These are phyloP conservation scores for Lasiodiplodia sp. DNA, from an alignment of 2,329 filamentous ascomycete genomes.

Conservation along the genomic window DNA sequence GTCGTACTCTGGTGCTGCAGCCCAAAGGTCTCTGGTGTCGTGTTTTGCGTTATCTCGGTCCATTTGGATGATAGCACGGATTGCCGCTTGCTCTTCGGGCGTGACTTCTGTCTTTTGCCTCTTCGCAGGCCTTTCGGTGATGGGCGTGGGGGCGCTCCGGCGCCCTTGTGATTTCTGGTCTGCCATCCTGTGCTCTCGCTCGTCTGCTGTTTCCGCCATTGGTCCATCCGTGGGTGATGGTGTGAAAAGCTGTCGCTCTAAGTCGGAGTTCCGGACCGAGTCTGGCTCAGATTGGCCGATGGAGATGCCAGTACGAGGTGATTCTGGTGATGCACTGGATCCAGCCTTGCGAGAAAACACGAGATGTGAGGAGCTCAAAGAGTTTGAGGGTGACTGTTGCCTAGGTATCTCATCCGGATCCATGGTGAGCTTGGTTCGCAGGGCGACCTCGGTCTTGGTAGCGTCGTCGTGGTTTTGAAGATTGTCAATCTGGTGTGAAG, in stretches of 20 bases:
- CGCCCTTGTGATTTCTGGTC: too few relatives aligned
- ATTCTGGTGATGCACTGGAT: not conserved
- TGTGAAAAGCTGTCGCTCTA: not conserved
- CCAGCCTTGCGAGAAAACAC: not conserved
- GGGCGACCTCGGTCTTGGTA: not conserved
- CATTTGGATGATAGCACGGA: slow-evolving; percentile 2
- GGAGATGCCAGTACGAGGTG: not conserved
- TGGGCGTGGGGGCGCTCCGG: not conserved
- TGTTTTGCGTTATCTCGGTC: slow-evolving; percentile 4
- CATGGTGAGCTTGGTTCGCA: not conserved
- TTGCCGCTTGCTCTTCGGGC: slow-evolving; percentile 5
- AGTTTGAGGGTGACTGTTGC: not conserved
- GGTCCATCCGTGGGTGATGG: not conserved
- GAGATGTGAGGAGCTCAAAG: not conserved
- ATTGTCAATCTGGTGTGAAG: not conserved
- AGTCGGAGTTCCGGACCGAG: too few relatives aligned
- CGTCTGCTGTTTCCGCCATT: not conserved
- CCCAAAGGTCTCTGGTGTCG: not conserved
- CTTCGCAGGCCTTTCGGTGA: not conserved
- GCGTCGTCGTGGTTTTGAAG: not conserved
- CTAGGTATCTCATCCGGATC: not conserved
- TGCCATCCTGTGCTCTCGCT: not conserved
- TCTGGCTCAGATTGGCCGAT: not conserved
- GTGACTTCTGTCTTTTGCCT: not conserved
- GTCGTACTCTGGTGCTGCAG: slow-evolving; percentile 11